Percentiles rank a stretch among this genome's conserved stretches.
Conservation (phyloP, 768 basidiomycete genomes). For the Leccinum truebloodii region DNA sequence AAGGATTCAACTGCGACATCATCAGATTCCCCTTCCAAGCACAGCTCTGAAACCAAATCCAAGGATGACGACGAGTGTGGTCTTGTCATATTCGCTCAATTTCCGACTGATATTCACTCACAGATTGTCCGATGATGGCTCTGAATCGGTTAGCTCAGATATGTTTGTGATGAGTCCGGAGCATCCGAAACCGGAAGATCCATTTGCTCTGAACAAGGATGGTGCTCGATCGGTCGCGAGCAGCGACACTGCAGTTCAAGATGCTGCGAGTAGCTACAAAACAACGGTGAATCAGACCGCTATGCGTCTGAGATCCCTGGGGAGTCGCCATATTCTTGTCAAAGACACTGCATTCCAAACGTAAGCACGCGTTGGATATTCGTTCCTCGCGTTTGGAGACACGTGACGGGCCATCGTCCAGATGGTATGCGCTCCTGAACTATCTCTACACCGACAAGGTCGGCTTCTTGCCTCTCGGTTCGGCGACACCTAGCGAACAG, state of each 20-base stretch:
- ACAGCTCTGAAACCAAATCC: background rate
- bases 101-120: background rate
- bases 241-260: conserved; percentile 10
- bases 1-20: background rate
- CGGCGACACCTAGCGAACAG: conserved; percentile 4
- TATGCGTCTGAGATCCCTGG: conserved; percentile 16
- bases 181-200: background rate
- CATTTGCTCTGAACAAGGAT: background rate
- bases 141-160: conserved; percentile 16
- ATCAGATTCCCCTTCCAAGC: background rate
- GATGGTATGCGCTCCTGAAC: conserved; percentile 41
- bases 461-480: conserved; percentile 33
- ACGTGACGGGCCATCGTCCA: conserved; percentile 10
- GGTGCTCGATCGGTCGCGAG: conserved; percentile 4
- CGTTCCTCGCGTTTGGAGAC: background rate
- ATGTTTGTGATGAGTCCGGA: conserved; percentile 23
- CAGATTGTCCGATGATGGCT: conserved; percentile 17
- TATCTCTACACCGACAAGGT: conserved; percentile 41
- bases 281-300: background rate
- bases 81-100: background rate
- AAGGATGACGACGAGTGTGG: conserved; percentile 15
- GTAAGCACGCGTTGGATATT: conserved; percentile 10
- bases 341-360: conserved; percentile 28
- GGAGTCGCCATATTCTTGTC: conserved; percentile 19
- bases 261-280: background rate